Conservation (phyloP, 2,329 filamentous ascomycete genomes). For the Apiospora pterosperma region DNA sequence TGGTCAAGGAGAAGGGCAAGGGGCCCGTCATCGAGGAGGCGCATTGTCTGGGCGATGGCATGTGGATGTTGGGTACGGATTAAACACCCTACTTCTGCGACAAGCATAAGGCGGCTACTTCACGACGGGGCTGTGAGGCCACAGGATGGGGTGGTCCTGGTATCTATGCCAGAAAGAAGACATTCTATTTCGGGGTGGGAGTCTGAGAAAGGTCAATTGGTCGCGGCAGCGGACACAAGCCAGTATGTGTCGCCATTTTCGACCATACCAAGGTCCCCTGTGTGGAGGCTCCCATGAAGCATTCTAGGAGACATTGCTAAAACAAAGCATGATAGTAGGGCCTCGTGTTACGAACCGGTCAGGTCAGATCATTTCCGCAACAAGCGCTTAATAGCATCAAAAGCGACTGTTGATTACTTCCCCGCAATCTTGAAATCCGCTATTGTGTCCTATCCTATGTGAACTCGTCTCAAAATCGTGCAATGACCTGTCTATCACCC, state of each 20-base stretch:
- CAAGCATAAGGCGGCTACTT: background rate
- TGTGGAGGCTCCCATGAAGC: background rate
- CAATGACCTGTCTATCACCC: no score
- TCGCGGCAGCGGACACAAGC: background rate
- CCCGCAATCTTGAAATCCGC: background rate
- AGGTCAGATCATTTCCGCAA: background rate
- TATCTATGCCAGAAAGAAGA: background rate
- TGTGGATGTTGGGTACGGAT: constrained; percentile 72
- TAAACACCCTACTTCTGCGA: constrained; percentile 20
- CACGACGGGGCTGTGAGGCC: background rate
- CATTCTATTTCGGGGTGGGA: background rate
- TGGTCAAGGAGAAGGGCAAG: constrained; percentile 93
- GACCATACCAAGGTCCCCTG: no score
- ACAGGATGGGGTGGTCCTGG: background rate
- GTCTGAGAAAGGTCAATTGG: background rate
- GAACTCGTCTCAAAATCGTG: background rate
- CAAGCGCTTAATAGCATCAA: background rate
- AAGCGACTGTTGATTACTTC: background rate
- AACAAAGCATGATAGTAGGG: background rate
- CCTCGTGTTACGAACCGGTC: background rate
- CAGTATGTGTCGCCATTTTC: background rate
- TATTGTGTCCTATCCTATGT: background rate
- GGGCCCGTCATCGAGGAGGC: constrained; percentile 90
- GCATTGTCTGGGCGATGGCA: constrained; percentile 89
- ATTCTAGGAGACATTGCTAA: background rate